phyloP scores from a whole-genome alignment of 768 basidiomycete genomes.

The Leccinum rimulosum region DNA sequence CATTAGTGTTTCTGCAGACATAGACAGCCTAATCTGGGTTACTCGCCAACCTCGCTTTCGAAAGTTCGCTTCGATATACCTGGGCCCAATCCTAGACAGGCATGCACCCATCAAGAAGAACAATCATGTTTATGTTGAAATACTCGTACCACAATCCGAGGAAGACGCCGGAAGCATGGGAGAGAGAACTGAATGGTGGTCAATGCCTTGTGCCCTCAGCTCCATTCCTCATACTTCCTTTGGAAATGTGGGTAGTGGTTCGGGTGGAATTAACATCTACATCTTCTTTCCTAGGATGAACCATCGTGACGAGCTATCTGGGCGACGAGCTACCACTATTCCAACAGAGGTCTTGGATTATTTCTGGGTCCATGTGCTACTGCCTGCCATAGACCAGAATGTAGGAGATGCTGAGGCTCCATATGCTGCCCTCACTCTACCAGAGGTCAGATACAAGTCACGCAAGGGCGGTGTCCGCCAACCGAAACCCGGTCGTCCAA shows the following conservation, averaged over 20 bases:
- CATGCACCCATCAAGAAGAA: constrained; percentile 12
- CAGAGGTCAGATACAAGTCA: constrained; percentile 8
- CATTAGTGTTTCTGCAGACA: neutral
- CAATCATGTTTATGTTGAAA: constrained; percentile 18
- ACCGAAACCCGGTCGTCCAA: neutral
- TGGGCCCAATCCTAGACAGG: neutral
- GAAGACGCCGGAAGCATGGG: neutral
- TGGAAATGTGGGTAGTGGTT: neutral
- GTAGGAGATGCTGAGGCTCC: neutral
- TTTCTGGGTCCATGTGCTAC: constrained; percentile 10
- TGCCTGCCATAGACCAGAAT: constrained; percentile 4
- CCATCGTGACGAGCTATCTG: constrained; percentile 1
- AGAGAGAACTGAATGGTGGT: constrained; percentile 8
- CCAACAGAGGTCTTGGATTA: constrained; percentile 10
- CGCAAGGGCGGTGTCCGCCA: neutral
- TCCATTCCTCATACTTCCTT: constrained; percentile 6
- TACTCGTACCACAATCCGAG: constrained; percentile 13
- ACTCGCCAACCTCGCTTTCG: neutral
- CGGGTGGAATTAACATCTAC: neutral
- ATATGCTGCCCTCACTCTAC: constrained; percentile 7
- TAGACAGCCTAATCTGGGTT: constrained; percentile 22
- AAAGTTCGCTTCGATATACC: neutral
- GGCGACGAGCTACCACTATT: neutral
- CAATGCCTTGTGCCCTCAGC: constrained; percentile 1
- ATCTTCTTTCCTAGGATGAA: constrained; percentile 17